Base-by-base conservation (phyloP, 352 stramenopile genomes). In the Pythium grandisporangium region DNA sequence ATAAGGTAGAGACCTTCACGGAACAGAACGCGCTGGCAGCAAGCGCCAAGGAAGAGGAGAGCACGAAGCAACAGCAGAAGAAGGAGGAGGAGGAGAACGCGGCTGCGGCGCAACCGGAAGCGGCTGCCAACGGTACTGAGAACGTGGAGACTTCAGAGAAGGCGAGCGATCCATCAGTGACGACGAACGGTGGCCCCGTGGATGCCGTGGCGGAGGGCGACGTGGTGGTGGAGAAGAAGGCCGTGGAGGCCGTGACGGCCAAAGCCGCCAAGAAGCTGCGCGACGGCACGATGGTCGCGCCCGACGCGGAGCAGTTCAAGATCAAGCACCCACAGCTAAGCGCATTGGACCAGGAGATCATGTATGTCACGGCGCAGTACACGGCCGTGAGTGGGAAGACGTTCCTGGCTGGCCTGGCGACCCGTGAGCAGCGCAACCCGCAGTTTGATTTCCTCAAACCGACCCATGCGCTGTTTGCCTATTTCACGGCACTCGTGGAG, bases 281-380 rank as follows among this genome's bases (percentile, higher is more conserved):
- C 34, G 79, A 95, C 7, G 93, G 84, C 43, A 70, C 82, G 51
- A 82, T 78, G 22, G 42, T 54, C 42, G 61, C 77, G 24, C 76
- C 79, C 1, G 54, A 54, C 5, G 65, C 82, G 36, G 81, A 93
- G 48, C 62, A 70, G 36, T 93, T 90, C 46, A 84, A 70, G 37
- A 77, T 98, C 34, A 81, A 93, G 19, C 91, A 98, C 51, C 73
- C 83, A 30, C 77, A 80, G 32, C 56, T 98, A 29, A 93, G 78
- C 21, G 76, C 88, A 7, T 58, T 97, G 21, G 93, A 99, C 63
- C 78, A 98, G 29, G 95, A 99, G 60, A 86, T 98, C 36, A 98
- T 99, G 70, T 98, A 99, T 65, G 63, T 99, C 6, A 98, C 96
- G 12, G 96, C 96, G 27, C 95, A 99, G 70, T 99, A 98, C 65